Evolutionary conservation across 106 monocot species (phyloP).

Genomic region (Apostasia ramifera): DNA sequence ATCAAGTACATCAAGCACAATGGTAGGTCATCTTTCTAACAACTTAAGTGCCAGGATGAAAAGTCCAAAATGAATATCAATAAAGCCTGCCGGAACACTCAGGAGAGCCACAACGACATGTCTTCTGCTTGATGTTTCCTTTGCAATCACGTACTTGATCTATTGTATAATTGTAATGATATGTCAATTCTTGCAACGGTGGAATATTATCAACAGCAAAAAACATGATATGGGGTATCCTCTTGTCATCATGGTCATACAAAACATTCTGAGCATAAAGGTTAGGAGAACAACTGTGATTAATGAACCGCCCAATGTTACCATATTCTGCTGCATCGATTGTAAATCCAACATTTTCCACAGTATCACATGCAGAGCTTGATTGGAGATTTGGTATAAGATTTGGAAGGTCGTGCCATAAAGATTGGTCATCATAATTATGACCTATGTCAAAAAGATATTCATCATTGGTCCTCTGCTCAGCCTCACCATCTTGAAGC

Average conservation of each 20-base stretch:
- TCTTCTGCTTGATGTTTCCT: conserved; percentile 64
- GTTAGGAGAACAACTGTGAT: conserved; percentile 92
- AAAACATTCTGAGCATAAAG: conserved; percentile 89
- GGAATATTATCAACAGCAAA: conserved; percentile 92
- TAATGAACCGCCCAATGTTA: conserved; percentile 90
- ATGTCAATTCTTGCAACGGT: conserved; percentile 76
- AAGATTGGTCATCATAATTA: conserved; percentile 51
- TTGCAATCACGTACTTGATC: conserved; percentile 60
- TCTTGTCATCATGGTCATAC: conserved; percentile 83
- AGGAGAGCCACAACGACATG: conserved; percentile 60
- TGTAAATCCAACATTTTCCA: conserved; percentile 46
- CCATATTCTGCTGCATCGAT: conserved; percentile 83
- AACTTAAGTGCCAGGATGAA: no score
- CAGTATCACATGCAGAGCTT: conserved; percentile 15
- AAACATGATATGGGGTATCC: conserved; percentile 84
- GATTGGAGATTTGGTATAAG: conserved; percentile 35
- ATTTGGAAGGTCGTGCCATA: conserved; percentile 62
- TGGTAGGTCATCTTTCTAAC: no score
- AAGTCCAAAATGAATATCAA: conserved; percentile 3
- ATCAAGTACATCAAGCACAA: no score
- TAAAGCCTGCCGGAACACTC: conserved; percentile 77
- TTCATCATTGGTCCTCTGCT: conserved; percentile 66
- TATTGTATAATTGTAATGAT: conserved; percentile 72
- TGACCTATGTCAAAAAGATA: conserved; percentile 91
- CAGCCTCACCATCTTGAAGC: conserved; percentile 57